A percentile compares a stretch with the other conserved stretches of the same genome.
Conservation (phyloP, 1,284 basidiomycete genomes). For the Pseudozyma pruni region DNA sequence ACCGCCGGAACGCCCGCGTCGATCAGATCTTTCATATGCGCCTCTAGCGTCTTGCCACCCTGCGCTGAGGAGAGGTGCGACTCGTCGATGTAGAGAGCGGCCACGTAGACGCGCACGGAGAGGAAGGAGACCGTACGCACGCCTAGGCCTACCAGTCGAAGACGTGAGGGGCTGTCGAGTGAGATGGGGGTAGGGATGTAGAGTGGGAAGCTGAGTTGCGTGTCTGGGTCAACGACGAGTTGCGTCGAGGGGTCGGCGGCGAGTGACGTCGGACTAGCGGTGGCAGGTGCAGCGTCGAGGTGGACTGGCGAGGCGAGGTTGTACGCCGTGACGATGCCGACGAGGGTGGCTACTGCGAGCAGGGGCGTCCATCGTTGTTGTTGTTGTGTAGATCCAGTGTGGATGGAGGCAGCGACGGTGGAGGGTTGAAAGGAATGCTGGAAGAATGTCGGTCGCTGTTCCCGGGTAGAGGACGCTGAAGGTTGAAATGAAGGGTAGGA, state of each 20-base stretch:
- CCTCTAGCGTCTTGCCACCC: conserved; percentile 24
- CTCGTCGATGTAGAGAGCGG: conserved; percentile 85
- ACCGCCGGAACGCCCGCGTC: conserved; percentile 46
- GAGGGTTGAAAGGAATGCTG: conserved; percentile 24
- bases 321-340: conserved; percentile 9
- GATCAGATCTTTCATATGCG: conserved; percentile 31
- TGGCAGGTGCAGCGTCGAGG: conserved; percentile 18
- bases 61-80: background rate
- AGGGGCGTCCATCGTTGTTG: background rate
- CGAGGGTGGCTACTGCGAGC: conserved; percentile 3
- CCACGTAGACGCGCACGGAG: conserved; percentile 82
- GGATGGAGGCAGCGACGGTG: conserved; percentile 1
- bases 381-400: background rate
- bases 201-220: conserved; percentile 34
- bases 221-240: conserved; percentile 34
- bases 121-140: conserved; percentile 85
- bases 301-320: conserved; percentile 4
- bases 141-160: conserved; percentile 78
- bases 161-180: conserved; percentile 67
- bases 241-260: conserved; percentile 12
- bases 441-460: conserved; percentile 15
- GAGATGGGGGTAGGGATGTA: conserved; percentile 30
- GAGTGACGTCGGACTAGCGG: conserved; percentile 7
- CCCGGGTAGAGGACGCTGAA: background rate
- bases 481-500: conserved; percentile 25